Conservation (phyloP, 2,329 filamentous ascomycete species). For the Aspergillus transmontanensis region DNA sequence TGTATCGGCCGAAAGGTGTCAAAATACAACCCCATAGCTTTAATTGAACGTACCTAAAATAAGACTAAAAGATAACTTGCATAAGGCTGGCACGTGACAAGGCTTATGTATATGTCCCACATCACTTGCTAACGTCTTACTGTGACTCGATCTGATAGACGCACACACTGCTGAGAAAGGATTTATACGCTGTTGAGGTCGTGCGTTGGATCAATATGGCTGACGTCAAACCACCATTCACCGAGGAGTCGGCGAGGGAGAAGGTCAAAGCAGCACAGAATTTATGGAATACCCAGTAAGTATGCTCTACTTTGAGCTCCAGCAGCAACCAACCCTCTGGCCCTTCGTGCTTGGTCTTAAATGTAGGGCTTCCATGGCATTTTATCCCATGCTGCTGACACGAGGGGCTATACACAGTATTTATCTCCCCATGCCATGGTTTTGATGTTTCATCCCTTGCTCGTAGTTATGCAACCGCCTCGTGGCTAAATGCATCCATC, state of each 20-base stretch:
- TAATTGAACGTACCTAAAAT: not conserved
- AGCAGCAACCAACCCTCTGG: not conserved
- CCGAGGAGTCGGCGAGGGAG: conserved; percentile 66
- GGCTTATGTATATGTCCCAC: conserved; percentile 9
- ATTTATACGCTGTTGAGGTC: not conserved
- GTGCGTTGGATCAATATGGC: conserved; percentile 34
- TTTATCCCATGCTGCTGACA: not conserved
- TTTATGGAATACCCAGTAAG: conserved; percentile 76
- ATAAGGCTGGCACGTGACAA: conserved; percentile 14
- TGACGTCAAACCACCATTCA: conserved; percentile 68
- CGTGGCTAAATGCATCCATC: not conserved
- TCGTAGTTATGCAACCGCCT: not conserved
- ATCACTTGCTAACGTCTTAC: not conserved
- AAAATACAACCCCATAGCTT: not conserved
- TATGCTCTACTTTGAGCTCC: not conserved
- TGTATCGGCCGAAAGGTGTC: conserved; percentile 4
- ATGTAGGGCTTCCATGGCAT: not conserved
- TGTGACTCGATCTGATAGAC: not conserved
- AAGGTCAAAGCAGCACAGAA: conserved; percentile 87
- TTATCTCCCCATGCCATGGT: not conserved
- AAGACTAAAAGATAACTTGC: conserved; percentile 7
- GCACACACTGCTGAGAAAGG: not conserved
- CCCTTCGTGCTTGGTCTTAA: not conserved
- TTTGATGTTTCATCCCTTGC: conserved; percentile 9
- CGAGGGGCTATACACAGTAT: not conserved